Evolutionary conservation across 225 moss, liverwort and hornwort genomes (phyloP), one percentile per base, ranked within the genome.

Genomic region (Rhytidiadelphus loreus): DNA sequence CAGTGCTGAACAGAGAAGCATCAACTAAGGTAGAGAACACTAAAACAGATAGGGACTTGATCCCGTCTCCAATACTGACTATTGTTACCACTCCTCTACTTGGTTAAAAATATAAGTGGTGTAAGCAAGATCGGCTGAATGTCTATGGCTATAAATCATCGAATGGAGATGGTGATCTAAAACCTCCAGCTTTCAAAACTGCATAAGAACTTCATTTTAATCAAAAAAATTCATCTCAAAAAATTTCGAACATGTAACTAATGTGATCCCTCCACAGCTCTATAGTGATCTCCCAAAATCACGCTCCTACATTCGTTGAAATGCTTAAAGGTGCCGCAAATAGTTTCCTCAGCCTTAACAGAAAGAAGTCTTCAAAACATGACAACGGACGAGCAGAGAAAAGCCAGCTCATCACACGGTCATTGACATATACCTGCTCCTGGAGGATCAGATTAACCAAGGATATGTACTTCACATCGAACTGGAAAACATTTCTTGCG

Each of bases 391-490:
- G 25, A 68, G 26, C 32, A 83, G 43, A 83, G 71, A 43, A 64
- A 79, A 58, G 44, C 12, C 63, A 86, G 53, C 26, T 41, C 66
- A 55, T 76, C 81, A 86, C 12, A 61, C n/a, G 77, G 33, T 33
- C 82, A 63, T 65, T 80, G 46, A 85, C 41, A 57, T 62, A 18
- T 88, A 97, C 96, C 96, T 94, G 88, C 65, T 93, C 93, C 84
- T 91, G 89, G 50, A 96, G 95, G 70, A 97, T 95, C 77, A 96
- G 89, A 59, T 97, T 97, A 62, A 96, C 95, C 80, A 97, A 92
- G 33, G 97, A 96, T 88, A 96, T 90, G 53, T 97, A 93, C 83
- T 93, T 91, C 73, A 96, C 86, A 77, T 95, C 87, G 91, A 97
- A 96, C 50, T 92, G 86, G 37, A 97, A 95, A 33, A 96, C 46